Percentiles rank a stretch among this genome's conserved stretches.
Conservation (phyloP, 495 filamentous ascomycete genomes). For the Talaromyces trachyspermus region DNA sequence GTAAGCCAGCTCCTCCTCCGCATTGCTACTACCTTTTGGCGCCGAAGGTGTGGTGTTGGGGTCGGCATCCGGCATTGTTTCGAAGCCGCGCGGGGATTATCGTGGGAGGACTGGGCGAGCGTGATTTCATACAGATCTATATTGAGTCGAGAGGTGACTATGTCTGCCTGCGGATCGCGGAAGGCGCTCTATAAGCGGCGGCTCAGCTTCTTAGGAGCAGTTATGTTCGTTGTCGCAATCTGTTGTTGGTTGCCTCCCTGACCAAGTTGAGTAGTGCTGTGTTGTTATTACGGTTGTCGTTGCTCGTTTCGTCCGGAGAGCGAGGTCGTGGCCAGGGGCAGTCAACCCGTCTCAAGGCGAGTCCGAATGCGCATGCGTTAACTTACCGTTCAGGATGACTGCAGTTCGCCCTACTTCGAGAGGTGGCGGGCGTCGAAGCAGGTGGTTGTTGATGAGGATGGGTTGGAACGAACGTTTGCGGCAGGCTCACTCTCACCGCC, state of each 20-base stretch:
- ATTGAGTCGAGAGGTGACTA: no score
- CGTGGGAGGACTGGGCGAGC: constrained; percentile 17
- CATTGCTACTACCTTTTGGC: constrained; percentile 46
- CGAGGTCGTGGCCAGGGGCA: constrained; percentile 16
- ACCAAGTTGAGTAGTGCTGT: constrained; percentile 9
- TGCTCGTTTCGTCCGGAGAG: no score
- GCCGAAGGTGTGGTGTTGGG: constrained; percentile 55
- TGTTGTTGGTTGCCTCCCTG: not conserved
- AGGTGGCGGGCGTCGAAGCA: constrained; percentile 2
- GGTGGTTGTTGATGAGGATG: constrained; percentile 8
- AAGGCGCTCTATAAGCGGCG: no score
- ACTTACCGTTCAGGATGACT: constrained; percentile 8
- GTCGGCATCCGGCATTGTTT: constrained; percentile 43
- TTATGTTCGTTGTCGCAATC: constrained; percentile 8
- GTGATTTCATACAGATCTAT: no score
- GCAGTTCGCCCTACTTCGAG: constrained; percentile 10
- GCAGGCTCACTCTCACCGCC: constrained; percentile 5
- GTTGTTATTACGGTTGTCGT: constrained; percentile 26
- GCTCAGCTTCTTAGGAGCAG: no score
- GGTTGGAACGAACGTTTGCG: not conserved
- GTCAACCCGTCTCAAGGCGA: constrained; percentile 1
- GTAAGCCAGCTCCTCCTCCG: constrained; percentile 72
- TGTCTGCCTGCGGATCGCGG: no score
- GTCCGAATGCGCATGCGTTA: not conserved
- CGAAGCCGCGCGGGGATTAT: not conserved